Conservation (phyloP, 192 early-diverging fungal species). For the Fimicolochytrium jonesii region DNA sequence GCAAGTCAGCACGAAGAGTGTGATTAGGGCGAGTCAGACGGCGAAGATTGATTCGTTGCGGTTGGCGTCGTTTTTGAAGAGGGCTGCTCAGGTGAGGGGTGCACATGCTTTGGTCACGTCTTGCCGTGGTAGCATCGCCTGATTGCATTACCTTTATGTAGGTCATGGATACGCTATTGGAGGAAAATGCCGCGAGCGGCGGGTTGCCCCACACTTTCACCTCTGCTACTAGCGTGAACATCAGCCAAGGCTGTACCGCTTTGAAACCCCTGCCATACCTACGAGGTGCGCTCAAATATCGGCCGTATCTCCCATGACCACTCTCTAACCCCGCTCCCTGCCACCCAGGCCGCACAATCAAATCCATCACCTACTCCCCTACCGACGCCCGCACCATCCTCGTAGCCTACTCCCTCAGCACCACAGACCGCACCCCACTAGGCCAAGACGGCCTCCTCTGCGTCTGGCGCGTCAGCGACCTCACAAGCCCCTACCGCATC, state of each 20-base stretch:
- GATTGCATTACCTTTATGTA: too few species aligned
- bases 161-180: conserved; percentile 43
- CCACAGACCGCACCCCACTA: neutral
- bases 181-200: conserved; percentile 28
- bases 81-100: conserved; percentile 33
- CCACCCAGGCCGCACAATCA: conserved; percentile 11
- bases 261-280: conserved; percentile 20
- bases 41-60: conserved; percentile 34
- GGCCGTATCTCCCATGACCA: too few species aligned
- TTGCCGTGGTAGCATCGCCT: too few species aligned
- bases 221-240: conserved; percentile 7
- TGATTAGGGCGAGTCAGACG: neutral
- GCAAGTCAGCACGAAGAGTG: neutral
- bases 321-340: neutral
- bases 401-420: conserved; percentile 12
- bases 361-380: conserved; percentile 21
- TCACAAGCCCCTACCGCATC: conserved; percentile 26
- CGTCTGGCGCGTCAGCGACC: conserved; percentile 36
- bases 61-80: conserved; percentile 30
- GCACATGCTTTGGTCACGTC: too few species aligned
- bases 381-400: conserved; percentile 28
- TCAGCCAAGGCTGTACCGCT: conserved; percentile 32
- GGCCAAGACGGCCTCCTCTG: conserved; percentile 7
- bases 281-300: neutral
- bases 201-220: conserved; percentile 20